A percentile compares a stretch with the other conserved stretches of the same genome.
Evolutionary conservation across 2,329 filamentous ascomycete species (phyloP).

Genomic region (Mycosphaerella arachidis): DNA sequence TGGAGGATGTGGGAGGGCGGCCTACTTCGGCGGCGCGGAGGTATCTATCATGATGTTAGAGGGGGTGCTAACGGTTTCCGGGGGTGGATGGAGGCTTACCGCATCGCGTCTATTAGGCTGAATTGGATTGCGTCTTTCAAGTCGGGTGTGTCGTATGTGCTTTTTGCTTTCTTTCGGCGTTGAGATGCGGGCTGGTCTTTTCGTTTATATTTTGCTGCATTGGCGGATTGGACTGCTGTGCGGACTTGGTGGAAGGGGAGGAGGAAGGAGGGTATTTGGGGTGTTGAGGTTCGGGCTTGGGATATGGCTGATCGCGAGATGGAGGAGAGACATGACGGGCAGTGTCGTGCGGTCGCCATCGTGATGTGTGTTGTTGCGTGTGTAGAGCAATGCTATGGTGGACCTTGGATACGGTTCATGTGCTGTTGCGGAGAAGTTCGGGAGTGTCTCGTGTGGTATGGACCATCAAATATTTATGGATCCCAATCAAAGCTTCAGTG

Average conservation of each 20-base stretch:
- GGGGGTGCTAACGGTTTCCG: not conserved
- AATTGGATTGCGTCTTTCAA: constrained; percentile 67
- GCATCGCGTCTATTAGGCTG: constrained; percentile 86
- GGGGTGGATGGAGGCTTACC: constrained; percentile 46
- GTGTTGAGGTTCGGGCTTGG: constrained; percentile 13
- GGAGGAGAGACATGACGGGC: constrained; percentile 27
- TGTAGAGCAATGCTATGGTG: not conserved
- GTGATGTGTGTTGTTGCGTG: not conserved
- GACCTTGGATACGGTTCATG: not conserved
- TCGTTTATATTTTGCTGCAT: constrained; percentile 38
- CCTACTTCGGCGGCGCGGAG: constrained; percentile 91
- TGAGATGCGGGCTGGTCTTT: constrained; percentile 50
- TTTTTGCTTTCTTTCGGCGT: constrained; percentile 60
- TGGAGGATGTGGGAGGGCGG: constrained; percentile 63
- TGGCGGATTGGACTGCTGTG: constrained; percentile 36
- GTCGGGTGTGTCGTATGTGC: constrained; percentile 59
- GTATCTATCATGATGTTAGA: constrained; percentile 55
- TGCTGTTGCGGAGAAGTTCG: constrained; percentile 12
- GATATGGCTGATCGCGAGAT: constrained; percentile 12
- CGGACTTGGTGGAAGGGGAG: constrained; percentile 34
- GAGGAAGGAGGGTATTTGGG: constrained; percentile 17
- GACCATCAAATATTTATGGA: not conserved
- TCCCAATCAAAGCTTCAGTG: not conserved
- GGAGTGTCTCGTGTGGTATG: not conserved
- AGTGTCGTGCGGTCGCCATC: constrained; percentile 25